A percentile compares a stretch with the other conserved stretches of the same genome.
Conservation (phyloP, 1,139 yeast genomes). For the Chernovozyma aurita region DNA sequence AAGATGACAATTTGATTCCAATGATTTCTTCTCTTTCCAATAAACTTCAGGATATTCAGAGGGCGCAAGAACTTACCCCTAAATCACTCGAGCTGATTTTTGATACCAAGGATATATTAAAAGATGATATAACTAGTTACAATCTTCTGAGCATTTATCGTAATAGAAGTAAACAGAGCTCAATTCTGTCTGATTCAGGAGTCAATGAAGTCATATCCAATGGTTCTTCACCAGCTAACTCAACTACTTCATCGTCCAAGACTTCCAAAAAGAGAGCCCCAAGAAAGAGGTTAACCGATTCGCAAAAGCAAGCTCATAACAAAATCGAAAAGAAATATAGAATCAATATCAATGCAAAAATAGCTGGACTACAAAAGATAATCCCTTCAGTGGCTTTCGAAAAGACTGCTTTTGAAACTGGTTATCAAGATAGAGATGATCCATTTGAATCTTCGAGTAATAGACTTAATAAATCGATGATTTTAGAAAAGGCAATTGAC, state of each 20-base stretch:
- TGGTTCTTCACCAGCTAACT: not conserved
- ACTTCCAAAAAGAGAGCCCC: constrained; percentile 40
- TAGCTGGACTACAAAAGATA: constrained; percentile 58
- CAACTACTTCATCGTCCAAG: not conserved
- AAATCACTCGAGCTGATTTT: constrained; percentile 21
- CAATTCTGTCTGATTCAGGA: constrained; percentile 1
- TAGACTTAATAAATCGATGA: constrained; percentile 58
- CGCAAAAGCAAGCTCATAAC: constrained; percentile 69
- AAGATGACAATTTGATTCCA: constrained; percentile 7
- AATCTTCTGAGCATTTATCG: not conserved
- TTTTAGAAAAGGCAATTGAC: constrained; percentile 61
- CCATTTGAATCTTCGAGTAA: constrained; percentile 14
- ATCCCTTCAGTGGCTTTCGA: constrained; percentile 63
- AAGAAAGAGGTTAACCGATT: constrained; percentile 53
- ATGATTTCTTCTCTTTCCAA: constrained; percentile 12
- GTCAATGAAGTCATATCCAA: not conserved
- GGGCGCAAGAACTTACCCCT: constrained; percentile 13
- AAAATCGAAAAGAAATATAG: constrained; percentile 68
- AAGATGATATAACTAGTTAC: constrained; percentile 9
- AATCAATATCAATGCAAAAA: constrained; percentile 68
- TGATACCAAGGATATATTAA: constrained; percentile 22
- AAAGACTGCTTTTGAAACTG: constrained; percentile 54
- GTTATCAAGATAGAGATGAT: constrained; percentile 14
- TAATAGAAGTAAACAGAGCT: constrained; percentile 2
- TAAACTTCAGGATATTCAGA: constrained; percentile 14